Base-by-base conservation (phyloP, 2,329 filamentous ascomycete genomes). In the Alternaria arborescens region DNA sequence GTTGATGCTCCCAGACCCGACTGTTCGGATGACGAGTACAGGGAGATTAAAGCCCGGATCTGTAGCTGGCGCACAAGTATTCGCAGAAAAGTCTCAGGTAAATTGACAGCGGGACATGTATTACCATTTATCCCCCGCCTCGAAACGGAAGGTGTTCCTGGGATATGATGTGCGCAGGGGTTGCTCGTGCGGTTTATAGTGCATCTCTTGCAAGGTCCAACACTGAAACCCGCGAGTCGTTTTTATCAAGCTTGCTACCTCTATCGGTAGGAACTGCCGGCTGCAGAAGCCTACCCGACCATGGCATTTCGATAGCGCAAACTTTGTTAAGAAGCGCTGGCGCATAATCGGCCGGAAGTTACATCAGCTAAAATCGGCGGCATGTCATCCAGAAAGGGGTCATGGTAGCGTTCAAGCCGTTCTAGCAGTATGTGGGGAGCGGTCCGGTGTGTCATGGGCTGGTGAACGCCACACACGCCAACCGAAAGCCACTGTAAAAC, bases 271-370 rank as follows among this genome's bases (percentile, higher is more conserved):
- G 11, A 38, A 55, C 16, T 59, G 56, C 56, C 56, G 56, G 30
- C 51, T 48, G 20, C 34, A 59, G 41, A 36, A 46, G 30, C 22
- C 16, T 24, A 36, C 26, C 26, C 36, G 56, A 47, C 52, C 24
- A 48, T 55, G 52, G 43, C 26, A 55, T 42, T 59, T 41, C 56
- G 36, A 59, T 59, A 55, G 56, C 43, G 51, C 38, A 36, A 55
- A 59, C 43, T 38, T 36, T 59, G 26, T 43, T 26, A 55, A 36
- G 8, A 47, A 34, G 26, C 34, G 28, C 44, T 50, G 52, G 52
- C 42, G 52, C 26, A 50, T 22, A 59, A 34, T 38, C 5, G 28
- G 7, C n/a, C 28, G 51, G 34, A 36, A 16, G 20, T 47, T 26
- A 41, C 34, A 47, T 48, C 8, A 26, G 22, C 16, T 32, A 55